Percentiles rank a stretch among this genome's conserved stretches.
Evolutionary conservation across 2,329 filamentous ascomycete species (phyloP).

Genomic region (Colletotrichum incanum): DNA sequence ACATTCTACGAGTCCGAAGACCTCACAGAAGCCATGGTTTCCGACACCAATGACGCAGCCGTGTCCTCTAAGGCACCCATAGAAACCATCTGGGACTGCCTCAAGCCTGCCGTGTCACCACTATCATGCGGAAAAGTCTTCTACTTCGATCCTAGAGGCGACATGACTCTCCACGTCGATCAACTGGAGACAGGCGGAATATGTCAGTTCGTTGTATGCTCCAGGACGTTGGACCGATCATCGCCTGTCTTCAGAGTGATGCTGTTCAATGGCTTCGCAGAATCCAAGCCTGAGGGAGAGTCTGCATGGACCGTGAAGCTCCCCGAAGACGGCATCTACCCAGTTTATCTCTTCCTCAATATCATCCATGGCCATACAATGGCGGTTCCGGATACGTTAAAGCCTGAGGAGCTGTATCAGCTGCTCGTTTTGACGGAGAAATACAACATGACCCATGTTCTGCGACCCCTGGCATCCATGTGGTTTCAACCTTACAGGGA

Average conservation of each 20-base stretch:
- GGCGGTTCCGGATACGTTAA: not conserved
- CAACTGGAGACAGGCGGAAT: not conserved
- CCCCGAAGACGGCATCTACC: not conserved
- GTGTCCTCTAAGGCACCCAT: not conserved
- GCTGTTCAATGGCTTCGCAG: slow-evolving; percentile 7
- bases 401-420: not conserved
- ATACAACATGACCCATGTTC: not conserved
- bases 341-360: not conserved
- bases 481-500: not conserved
- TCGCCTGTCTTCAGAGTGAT: slow-evolving; percentile 15
- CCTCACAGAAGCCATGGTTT: not conserved
- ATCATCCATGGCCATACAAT: not conserved
- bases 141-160: not conserved
- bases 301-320: not conserved
- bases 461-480: not conserved
- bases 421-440: not conserved
- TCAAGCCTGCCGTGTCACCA: not conserved
- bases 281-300: not conserved
- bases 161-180: not conserved
- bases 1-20: too few relatives aligned
- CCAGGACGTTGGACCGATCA: slow-evolving; percentile 5
- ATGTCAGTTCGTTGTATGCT: not conserved
- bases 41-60: not conserved
- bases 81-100: not conserved
- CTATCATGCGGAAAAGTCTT: too few relatives aligned